Conservation (phyloP, 2,329 filamentous ascomycete genomes). For the Fusarium albidum region DNA sequence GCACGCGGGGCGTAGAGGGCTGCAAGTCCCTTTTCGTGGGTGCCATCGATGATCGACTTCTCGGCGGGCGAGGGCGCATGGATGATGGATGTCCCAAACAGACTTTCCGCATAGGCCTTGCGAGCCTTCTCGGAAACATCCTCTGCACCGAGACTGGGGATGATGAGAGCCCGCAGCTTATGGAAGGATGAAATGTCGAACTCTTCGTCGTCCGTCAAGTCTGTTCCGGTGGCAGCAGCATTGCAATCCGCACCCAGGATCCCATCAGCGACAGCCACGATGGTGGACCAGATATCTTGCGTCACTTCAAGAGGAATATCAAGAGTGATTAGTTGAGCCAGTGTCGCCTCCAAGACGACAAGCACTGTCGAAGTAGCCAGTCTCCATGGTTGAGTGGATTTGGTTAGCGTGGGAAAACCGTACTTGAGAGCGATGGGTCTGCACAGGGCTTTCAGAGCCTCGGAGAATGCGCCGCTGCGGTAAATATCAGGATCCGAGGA, state of each 20-base stretch:
- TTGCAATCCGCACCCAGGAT: constrained; percentile 72
- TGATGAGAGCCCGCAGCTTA: constrained; percentile 74
- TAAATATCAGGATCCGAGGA: constrained; percentile 74
- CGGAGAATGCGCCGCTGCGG: constrained; percentile 69
- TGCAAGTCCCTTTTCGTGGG: constrained; percentile 59
- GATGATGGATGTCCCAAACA: constrained; percentile 85
- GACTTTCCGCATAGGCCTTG: constrained; percentile 73
- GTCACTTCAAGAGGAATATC: constrained; percentile 55
- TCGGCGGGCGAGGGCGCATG: constrained; percentile 69
- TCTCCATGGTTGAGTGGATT: constrained; percentile 78
- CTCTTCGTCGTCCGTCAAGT: constrained; percentile 73
- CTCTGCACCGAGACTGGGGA: constrained; percentile 73
- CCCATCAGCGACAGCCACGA: constrained; percentile 72
- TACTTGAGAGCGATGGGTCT: constrained; percentile 83
- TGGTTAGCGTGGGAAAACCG: constrained; percentile 75
- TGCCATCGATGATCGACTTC: constrained; percentile 59
- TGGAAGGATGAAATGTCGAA: constrained; percentile 84
- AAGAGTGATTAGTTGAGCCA: constrained; percentile 66
- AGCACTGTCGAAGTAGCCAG: constrained; percentile 78
- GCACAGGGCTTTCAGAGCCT: constrained; percentile 71
- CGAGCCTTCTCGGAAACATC: constrained; percentile 73
- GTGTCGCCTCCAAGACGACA: constrained; percentile 70
- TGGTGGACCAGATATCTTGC: constrained; percentile 73
- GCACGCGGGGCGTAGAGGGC: constrained; percentile 69
- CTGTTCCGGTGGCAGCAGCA: constrained; percentile 52